Percentiles rank a stretch among this genome's conserved stretches.
phyloP scores from a whole-genome alignment of 2,329 filamentous ascomycete species.

The Pseudocercospora vitis region DNA sequence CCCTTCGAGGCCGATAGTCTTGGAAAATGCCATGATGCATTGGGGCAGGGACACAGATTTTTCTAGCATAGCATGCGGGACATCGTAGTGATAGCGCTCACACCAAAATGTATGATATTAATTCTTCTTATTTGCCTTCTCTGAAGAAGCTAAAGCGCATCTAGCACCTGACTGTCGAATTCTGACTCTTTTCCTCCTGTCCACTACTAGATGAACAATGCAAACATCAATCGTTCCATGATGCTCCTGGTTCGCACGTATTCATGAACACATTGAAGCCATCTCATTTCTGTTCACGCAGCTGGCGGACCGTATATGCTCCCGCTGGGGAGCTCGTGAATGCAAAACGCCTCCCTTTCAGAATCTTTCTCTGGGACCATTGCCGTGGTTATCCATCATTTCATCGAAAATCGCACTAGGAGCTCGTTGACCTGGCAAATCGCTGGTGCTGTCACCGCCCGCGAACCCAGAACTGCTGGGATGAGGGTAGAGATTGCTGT shows the following conservation, averaged over 20 bases:
- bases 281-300: too few relatives aligned
- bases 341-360: too few relatives aligned
- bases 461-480: conserved; percentile 41
- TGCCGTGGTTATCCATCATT: conserved; percentile 72
- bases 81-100: too few relatives aligned
- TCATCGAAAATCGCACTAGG: conserved; percentile 91
- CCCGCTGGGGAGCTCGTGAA: neutral
- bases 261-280: neutral
- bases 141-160: neutral
- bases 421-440: conserved; percentile 67
- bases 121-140: neutral
- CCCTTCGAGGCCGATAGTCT: too few relatives aligned
- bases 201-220: too few relatives aligned
- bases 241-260: neutral
- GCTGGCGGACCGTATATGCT: neutral
- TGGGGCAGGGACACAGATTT: too few relatives aligned
- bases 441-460: conserved; percentile 47
- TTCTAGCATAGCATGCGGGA: too few relatives aligned
- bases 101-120: neutral
- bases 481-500: conserved; percentile 32
- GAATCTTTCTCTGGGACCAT: conserved; percentile 29
- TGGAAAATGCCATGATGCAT: too few relatives aligned
- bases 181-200: neutral
- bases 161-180: neutral
- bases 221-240: neutral